Evolutionary conservation across 2,329 filamentous ascomycete genomes (phyloP).

Genomic region (Cytospora schulzeri): DNA sequence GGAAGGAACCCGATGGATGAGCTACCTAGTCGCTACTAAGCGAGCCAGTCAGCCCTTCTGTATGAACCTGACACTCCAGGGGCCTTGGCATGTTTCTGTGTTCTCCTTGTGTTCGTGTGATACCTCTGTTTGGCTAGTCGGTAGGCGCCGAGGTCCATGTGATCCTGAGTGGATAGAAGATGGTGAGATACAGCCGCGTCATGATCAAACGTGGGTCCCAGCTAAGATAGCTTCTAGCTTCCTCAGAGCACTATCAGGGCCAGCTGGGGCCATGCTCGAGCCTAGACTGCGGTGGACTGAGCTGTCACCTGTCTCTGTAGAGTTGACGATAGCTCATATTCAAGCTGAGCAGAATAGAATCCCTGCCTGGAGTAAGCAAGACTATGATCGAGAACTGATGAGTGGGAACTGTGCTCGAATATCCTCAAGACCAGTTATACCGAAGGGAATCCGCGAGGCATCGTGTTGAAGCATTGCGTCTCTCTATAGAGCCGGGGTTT

Average conservation of each 20-base stretch:
- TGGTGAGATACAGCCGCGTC: background rate
- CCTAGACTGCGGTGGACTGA: background rate
- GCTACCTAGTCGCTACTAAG: background rate
- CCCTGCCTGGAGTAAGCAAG: background rate
- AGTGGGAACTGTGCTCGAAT: background rate
- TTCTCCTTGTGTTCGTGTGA: background rate
- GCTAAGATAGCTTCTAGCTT: background rate
- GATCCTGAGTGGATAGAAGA: background rate
- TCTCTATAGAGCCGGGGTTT: background rate
- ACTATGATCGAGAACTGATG: background rate
- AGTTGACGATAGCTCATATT: background rate
- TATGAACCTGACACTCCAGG: background rate
- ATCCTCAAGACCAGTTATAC: background rate
- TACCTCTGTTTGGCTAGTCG: background rate
- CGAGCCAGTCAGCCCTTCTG: background rate
- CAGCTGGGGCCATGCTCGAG: background rate
- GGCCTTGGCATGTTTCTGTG: background rate
- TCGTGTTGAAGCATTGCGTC: background rate
- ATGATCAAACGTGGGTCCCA: background rate
- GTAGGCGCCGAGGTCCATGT: background rate
- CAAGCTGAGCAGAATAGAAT: background rate
- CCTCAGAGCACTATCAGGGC: background rate
- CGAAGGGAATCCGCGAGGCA: background rate
- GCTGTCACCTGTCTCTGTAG: background rate
- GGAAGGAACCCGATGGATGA: background rate